Evolutionary conservation across 495 filamentous ascomycete genomes (phyloP).

Genomic region (Trypethelium eluteriae): DNA sequence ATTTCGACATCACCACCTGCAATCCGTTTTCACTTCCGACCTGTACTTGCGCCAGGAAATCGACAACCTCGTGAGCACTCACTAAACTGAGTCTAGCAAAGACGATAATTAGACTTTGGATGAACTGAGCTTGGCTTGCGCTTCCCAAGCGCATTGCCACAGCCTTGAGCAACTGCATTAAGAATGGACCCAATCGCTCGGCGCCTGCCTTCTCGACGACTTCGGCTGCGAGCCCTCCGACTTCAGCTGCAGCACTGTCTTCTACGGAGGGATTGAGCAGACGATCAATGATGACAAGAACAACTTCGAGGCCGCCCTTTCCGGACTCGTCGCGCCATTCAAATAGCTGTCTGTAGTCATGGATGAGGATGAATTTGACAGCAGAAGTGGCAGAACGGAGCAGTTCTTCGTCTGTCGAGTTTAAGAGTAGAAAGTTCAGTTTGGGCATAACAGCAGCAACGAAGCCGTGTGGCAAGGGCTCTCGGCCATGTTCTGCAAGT

Average conservation of each 20-base stretch:
- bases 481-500: constrained; percentile 70
- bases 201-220: constrained; percentile 88
- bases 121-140: constrained; percentile 75
- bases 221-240: constrained; percentile 88
- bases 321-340: constrained; percentile 67
- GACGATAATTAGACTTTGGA: constrained; percentile 85
- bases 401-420: constrained; percentile 71
- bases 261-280: constrained; percentile 72
- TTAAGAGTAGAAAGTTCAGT: constrained; percentile 70
- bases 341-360: constrained; percentile 82
- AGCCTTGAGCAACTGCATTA: constrained; percentile 80
- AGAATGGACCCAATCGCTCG: constrained; percentile 79
- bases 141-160: constrained; percentile 80
- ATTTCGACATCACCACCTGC: constrained; percentile 82
- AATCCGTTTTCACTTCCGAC: constrained; percentile 69
- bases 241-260: constrained; percentile 88
- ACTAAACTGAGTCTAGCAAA: constrained; percentile 83
- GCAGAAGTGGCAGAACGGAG: constrained; percentile 79
- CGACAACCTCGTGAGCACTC: constrained; percentile 79
- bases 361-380: constrained; percentile 75
- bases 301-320: constrained; percentile 79
- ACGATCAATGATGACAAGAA: constrained; percentile 87
- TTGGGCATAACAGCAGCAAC: constrained; percentile 80
- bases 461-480: constrained; percentile 80
- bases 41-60: constrained; percentile 78